Base-by-base conservation (phyloP, 768 basidiomycete genomes). In the Pisolithus marmoratus region DNA sequence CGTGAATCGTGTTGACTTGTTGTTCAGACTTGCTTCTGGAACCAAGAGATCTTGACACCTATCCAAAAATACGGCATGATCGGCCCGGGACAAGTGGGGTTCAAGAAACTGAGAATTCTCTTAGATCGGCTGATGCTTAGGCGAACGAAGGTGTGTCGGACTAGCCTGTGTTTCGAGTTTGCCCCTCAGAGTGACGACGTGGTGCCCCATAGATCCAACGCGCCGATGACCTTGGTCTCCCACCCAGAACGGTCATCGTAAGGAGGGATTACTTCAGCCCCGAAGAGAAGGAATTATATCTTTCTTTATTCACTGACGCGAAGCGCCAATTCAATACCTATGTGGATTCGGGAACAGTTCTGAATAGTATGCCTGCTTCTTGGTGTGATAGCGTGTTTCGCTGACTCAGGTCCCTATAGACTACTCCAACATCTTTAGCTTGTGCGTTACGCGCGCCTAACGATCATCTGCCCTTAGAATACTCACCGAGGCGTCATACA, bases 71-170 rank as follows among this genome's bases (percentile, higher is more conserved):
- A 86, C 55, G 95, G 88, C 24, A 88, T 95, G 80, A 58, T 65
- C 5, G 91, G 89, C 1, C 83, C 87, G 3, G 95, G 95, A 9
- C 75, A 76, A 57, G 66, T 66, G 11, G 95, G 94, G 0, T 97
- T 97, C 77, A 92, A 89, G 73, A 97, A 96, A 69, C 75, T 98
- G 54, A 89, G 84, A 61, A 79, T 92, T 45, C 73, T 99, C 20
- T 73, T 99, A 34, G 91, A 95, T 63, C 74, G 90, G 46, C 90
- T 97, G 90, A 98, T 98, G 96, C 77, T 98, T 46, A 85, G 92
- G 52, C 77, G 90, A 58, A 93, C 90, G 26, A 93, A 93, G 75
- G 87, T 85, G 51, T 47, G 34, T 34, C 34, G 5, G 34, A 34
- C 15, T 14, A 15, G 14, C 12, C 14, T 34, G 34, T 34, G 12